Base-by-base conservation (phyloP, 164 flowering plant species). In the Hamamelis virginiana region DNA sequence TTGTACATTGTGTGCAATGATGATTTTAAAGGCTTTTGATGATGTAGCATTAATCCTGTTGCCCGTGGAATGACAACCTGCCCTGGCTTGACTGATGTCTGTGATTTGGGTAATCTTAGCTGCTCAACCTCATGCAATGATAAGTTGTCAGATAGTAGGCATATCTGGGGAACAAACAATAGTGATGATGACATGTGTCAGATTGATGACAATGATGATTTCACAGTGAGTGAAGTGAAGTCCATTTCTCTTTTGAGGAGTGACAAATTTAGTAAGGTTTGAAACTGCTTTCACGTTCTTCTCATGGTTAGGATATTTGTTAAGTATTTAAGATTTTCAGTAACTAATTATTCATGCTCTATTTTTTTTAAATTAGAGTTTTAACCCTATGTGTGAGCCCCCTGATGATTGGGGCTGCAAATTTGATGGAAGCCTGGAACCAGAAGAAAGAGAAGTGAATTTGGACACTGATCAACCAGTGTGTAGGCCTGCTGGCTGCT, bases 151-250 rank as follows among this genome's bases (percentile, higher is more conserved):
- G 77, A 72, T 63, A 50, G 60, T 48, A 64, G 51, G 14, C 51
- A n/a, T 44, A 11, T 48, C 2, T 69, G 73, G 82, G 75, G 62
- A 70, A 59, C 61, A 64, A 73, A 61, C 53, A 38, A 57, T 50
- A 66, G 69, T 56, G 73, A 71, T 41, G 81, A 79, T 65, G 86
- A 81, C 22, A 83, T 83, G 84, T 83, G 86, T 72, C 78, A 64
- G 66, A 69, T 81, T 69, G 87, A 79, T 69, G 78, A 70, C 55
- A 58, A 70, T 27, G 75, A 77, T 26, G 80, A 76, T 69, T 60
- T 72, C 68, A n/a, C 53, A 27, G 28, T 21, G 38, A 67, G 59
- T 59, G 78, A 62, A n/a, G 69, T 19, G 48, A 71, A 74, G 64
- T 51, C 66, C 13, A 16, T 65, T 59, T 65, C 72, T 74, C n/a